phyloP scores from a whole-genome alignment of 73 alveolate species.

The Symbiodinium pilosum region DNA sequence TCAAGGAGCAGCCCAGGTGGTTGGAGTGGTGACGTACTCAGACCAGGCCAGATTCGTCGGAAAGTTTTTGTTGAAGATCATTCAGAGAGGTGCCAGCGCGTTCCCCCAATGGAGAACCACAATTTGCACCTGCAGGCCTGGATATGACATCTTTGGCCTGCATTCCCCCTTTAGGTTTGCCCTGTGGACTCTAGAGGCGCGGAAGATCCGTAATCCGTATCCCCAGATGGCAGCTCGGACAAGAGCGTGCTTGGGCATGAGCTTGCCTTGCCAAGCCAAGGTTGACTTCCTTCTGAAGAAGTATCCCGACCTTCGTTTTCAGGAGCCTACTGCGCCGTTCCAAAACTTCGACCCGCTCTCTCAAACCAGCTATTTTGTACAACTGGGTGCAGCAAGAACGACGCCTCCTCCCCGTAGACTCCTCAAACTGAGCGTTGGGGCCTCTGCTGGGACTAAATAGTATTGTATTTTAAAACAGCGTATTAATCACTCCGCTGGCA shows the following conservation, averaged over 20 bases:
- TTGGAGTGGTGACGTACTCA: neutral
- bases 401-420: no score
- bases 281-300: conserved; percentile 66
- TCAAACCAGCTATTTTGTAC: neutral
- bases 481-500: no score
- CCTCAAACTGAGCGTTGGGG: no score
- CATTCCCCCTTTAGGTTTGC: no score
- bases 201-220: conserved; percentile 67
- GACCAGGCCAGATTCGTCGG: neutral
- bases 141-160: no score
- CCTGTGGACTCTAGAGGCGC: no score
- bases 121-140: conserved; percentile 84
- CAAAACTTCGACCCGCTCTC: neutral
- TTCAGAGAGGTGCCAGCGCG: conserved; percentile 82
- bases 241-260: no score
- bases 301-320: conserved; percentile 85
- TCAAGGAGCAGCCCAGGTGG: conserved; percentile 83
- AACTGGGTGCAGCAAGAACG: no score
- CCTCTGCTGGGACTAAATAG: no score
- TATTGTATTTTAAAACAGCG: no score
- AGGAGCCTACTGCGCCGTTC: neutral
- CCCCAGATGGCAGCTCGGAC: conserved; percentile 60
- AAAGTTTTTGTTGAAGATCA: neutral
- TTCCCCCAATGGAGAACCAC: conserved; percentile 85
- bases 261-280: neutral